phyloP scores from a whole-genome alignment of 495 filamentous ascomycete genomes.

The Aspergillus sparsus region DNA sequence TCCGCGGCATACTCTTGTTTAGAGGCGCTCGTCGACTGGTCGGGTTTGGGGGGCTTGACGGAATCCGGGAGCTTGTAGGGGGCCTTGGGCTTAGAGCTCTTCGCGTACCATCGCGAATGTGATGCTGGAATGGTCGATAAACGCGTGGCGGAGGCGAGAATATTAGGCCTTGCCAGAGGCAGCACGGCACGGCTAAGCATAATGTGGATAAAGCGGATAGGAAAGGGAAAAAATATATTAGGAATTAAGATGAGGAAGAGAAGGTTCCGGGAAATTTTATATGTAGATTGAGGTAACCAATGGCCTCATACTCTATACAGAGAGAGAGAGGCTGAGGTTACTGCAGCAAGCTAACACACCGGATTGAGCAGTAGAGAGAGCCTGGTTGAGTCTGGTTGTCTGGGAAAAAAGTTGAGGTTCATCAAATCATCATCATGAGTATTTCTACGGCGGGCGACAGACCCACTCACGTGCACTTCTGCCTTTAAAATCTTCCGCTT shows the following conservation, averaged over 20 bases:
- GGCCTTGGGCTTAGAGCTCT: conserved; percentile 47
- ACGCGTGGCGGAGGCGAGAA: conserved; percentile 41
- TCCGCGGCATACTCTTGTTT: conserved; percentile 37
- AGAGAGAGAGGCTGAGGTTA: not conserved
- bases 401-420: conserved; percentile 8
- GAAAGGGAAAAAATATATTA: conserved; percentile 5
- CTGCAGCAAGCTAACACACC: not conserved
- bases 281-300: conserved; percentile 18
- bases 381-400: not conserved
- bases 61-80: conserved; percentile 48
- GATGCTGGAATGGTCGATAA: conserved; percentile 35
- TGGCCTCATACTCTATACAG: conserved; percentile 33
- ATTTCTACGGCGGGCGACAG: conserved; percentile 26
- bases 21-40: conserved; percentile 28
- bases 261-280: conserved; percentile 6
- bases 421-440: conserved; percentile 11
- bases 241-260: not conserved
- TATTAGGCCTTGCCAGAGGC: conserved; percentile 48
- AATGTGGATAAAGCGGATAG: conserved; percentile 15
- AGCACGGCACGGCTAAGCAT: conserved; percentile 52
- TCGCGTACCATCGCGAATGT: conserved; percentile 49
- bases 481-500: conserved; percentile 20
- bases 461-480: conserved; percentile 29
- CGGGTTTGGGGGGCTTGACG: conserved; percentile 32
- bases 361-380: not conserved